These are phyloP conservation scores for Withania somnifera DNA, from an alignment of 305 asterid species.

Conservation along the genomic window DNA sequence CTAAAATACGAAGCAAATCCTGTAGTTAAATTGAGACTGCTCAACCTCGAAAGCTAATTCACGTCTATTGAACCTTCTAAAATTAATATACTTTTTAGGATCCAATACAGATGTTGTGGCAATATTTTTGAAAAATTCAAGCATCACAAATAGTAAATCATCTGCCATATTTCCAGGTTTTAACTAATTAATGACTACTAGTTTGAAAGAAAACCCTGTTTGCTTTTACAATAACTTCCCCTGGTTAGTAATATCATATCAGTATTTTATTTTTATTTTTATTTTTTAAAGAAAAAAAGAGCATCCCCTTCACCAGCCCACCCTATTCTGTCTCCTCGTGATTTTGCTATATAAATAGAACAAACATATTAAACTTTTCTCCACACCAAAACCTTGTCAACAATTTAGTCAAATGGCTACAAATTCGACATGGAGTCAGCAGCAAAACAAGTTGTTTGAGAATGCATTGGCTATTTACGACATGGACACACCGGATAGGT, in stretches of 20 bases:
- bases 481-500: conserved; percentile 41
- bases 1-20: too few relatives aligned
- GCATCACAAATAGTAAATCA: background rate
- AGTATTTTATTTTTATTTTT: too few relatives aligned
- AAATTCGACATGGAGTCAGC: conserved; percentile 36
- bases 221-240: background rate
- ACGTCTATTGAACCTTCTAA: too few relatives aligned
- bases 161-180: background rate
- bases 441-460: conserved; percentile 60
- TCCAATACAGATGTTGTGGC: rapidly evolving
- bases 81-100: too few relatives aligned
- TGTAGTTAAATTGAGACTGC: too few relatives aligned
- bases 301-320: conserved; percentile 10
- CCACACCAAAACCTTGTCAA: background rate
- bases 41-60: too few relatives aligned
- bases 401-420: conserved; percentile 4
- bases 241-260: too few relatives aligned
- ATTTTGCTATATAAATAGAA: conserved; percentile 18
- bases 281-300: background rate
- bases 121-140: background rate
- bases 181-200: background rate
- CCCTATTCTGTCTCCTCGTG: conserved; percentile 1
- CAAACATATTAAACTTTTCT: conserved; percentile 2
- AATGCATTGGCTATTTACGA: conserved; percentile 41
- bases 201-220: background rate